phyloP scores from a whole-genome alignment of 2,329 filamentous ascomycete genomes.

The Tolypocladium sp. region DNA sequence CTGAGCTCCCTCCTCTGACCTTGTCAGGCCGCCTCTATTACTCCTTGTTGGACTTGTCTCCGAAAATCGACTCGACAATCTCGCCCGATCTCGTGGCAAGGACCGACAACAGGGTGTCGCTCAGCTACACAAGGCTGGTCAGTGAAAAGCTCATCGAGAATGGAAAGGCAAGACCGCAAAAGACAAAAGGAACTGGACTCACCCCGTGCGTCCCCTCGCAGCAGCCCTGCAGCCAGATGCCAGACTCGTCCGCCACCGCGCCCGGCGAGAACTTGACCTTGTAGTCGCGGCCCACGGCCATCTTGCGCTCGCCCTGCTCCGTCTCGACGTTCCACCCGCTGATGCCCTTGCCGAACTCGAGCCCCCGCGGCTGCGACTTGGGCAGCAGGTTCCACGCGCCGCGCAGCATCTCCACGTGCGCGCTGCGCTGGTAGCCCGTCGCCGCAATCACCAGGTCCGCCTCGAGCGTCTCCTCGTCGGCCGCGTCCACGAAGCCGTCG shows the following conservation, averaged over 20 bases:
- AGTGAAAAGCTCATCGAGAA: conserved; percentile 4
- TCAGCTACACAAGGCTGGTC: conserved; percentile 42
- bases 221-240: conserved; percentile 89
- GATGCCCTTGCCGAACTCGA: conserved; percentile 23
- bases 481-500: conserved; percentile 27
- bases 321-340: conserved; percentile 32
- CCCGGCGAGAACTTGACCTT: conserved; percentile 60
- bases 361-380: conserved; percentile 21
- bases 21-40: background rate
- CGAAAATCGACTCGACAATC: conserved; percentile 67
- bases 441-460: conserved; percentile 79
- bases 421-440: conserved; percentile 73
- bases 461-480: conserved; percentile 52
- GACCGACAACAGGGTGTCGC: conserved; percentile 74
- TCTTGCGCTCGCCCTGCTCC: conserved; percentile 33
- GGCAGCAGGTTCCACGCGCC: conserved; percentile 59
- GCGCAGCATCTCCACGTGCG: conserved; percentile 69
- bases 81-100: conserved; percentile 68
- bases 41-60: conserved; percentile 1
- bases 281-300: conserved; percentile 71
- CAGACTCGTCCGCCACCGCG: conserved; percentile 61
- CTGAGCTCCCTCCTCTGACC: background rate
- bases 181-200: conserved; percentile 31
- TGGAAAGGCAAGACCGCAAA: background rate
- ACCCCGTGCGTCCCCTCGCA: conserved; percentile 88